Percentiles rank a stretch among this genome's conserved stretches.
These are phyloP conservation scores for Protomyces inundatus DNA, from an alignment of 1,139 yeast genomes.

Conservation along the genomic window DNA sequence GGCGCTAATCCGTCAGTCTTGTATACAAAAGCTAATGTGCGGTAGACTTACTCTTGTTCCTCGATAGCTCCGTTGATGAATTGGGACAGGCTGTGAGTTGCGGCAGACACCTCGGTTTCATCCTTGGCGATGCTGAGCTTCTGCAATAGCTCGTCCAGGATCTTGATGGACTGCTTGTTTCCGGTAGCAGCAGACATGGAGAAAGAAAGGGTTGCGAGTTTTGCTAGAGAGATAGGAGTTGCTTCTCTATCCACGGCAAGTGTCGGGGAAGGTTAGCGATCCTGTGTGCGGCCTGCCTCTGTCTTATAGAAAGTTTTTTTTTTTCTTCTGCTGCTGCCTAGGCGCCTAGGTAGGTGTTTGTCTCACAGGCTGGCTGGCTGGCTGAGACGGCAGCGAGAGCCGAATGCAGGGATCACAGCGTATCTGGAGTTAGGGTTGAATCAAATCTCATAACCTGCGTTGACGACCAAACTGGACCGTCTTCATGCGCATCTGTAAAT, in stretches of 20 bases:
- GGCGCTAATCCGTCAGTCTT: conserved; percentile 41
- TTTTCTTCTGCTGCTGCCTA: not conserved
- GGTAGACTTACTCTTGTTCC: conserved; percentile 64
- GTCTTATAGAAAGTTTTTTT: not conserved
- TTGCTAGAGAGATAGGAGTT: not conserved
- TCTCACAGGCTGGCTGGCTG: too few species aligned
- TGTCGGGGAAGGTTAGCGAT: not conserved
- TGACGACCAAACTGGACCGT: too few species aligned
- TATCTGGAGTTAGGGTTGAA: too few species aligned
- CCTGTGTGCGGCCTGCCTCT: not conserved
- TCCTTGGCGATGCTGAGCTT: conserved; percentile 82
- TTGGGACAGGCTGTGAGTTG: conserved; percentile 85
- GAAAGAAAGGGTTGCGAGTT: not conserved
- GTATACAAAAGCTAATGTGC: not conserved
- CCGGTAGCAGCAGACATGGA: conserved; percentile 35
- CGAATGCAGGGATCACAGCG: too few species aligned
- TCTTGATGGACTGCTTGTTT: conserved; percentile 46
- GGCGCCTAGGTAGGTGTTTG: not conserved
- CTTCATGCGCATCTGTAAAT: too few species aligned
- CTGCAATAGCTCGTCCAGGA: conserved; percentile 87
- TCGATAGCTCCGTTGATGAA: conserved; percentile 95
- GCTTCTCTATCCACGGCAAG: not conserved
- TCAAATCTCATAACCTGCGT: too few species aligned
- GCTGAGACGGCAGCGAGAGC: too few species aligned
- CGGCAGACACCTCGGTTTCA: conserved; percentile 70